Conservation (phyloP, 495 filamentous ascomycete species). For the Penicillium cosmopolitanum region DNA sequence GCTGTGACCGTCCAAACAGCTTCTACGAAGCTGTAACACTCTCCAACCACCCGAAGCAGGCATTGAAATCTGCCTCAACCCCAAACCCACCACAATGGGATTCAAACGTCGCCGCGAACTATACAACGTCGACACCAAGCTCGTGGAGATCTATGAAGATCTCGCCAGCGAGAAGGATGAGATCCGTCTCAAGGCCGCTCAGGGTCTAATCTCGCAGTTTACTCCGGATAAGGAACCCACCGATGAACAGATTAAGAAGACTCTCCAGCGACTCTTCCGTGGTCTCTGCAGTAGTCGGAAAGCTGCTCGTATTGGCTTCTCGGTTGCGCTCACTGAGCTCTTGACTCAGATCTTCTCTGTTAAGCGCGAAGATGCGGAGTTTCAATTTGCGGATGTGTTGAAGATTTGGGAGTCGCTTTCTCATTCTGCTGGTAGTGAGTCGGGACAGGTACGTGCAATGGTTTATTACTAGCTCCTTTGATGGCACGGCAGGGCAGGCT, state of each 20-base stretch:
- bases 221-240: slow-evolving; percentile 44
- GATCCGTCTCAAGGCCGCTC: slow-evolving; percentile 52
- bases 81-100: slow-evolving; percentile 27
- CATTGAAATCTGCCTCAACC: slow-evolving; percentile 5
- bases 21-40: slow-evolving; percentile 17
- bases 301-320: slow-evolving; percentile 89
- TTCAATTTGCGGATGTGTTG: slow-evolving; percentile 54
- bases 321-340: slow-evolving; percentile 83
- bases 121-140: slow-evolving; percentile 49
- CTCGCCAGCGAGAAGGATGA: slow-evolving; percentile 56
- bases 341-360: slow-evolving; percentile 58
- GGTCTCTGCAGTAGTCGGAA: slow-evolving; percentile 90
- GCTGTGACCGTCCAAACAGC: slow-evolving; percentile 6
- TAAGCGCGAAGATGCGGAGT: slow-evolving; percentile 38
- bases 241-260: slow-evolving; percentile 47
- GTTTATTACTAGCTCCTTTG: background rate
- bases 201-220: slow-evolving; percentile 50
- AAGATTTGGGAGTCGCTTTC: slow-evolving; percentile 71
- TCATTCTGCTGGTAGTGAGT: slow-evolving; percentile 61
- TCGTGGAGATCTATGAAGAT: slow-evolving; percentile 61
- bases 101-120: slow-evolving; percentile 48
- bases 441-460: slow-evolving; percentile 58
- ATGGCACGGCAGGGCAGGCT: background rate
- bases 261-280: slow-evolving; percentile 70
- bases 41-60: slow-evolving; percentile 7